Evolutionary conservation across 2,329 filamentous ascomycete species (phyloP).

Genomic region (Colletotrichum liriopes): DNA sequence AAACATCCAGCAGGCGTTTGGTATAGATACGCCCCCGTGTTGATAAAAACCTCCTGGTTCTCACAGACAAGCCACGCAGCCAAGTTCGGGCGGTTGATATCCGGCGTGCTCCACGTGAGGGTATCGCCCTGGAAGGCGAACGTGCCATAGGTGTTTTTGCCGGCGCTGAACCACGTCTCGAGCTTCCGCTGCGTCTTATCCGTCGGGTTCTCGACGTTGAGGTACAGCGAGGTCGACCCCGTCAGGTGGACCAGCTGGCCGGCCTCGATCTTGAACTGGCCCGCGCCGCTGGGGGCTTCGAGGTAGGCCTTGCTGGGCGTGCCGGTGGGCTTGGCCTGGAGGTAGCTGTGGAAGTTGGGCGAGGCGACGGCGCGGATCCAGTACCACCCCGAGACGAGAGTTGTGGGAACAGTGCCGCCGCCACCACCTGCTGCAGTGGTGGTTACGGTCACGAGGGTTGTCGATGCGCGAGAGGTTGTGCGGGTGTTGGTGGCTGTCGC

Average conservation of each 20-base stretch:
- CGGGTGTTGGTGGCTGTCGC: conserved; percentile 13
- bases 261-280: conserved; percentile 70
- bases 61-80: conserved; percentile 73
- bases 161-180: conserved; percentile 65
- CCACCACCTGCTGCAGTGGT: conserved; percentile 22
- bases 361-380: conserved; percentile 72
- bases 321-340: conserved; percentile 63
- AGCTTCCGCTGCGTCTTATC: conserved; percentile 64
- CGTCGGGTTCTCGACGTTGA: conserved; percentile 63
- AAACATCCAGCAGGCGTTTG: conserved; percentile 70
- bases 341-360: conserved; percentile 72
- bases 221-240: conserved; percentile 59
- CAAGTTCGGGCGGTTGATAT: conserved; percentile 67
- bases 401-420: conserved; percentile 47
- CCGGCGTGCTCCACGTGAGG: conserved; percentile 66
- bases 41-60: conserved; percentile 68
- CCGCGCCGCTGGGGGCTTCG: conserved; percentile 66
- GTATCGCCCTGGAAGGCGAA: conserved; percentile 73
- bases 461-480: conserved; percentile 31
- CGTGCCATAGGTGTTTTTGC: conserved; percentile 68
- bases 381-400: conserved; percentile 66
- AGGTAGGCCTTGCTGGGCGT: conserved; percentile 65
- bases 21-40: conserved; percentile 72
- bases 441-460: conserved; percentile 28
- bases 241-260: conserved; percentile 71